Evolutionary conservation across 75 land plant genomes (phyloP), one percentile per base, ranked within the genome.

Genomic region (Pinus albicaulis): DNA sequence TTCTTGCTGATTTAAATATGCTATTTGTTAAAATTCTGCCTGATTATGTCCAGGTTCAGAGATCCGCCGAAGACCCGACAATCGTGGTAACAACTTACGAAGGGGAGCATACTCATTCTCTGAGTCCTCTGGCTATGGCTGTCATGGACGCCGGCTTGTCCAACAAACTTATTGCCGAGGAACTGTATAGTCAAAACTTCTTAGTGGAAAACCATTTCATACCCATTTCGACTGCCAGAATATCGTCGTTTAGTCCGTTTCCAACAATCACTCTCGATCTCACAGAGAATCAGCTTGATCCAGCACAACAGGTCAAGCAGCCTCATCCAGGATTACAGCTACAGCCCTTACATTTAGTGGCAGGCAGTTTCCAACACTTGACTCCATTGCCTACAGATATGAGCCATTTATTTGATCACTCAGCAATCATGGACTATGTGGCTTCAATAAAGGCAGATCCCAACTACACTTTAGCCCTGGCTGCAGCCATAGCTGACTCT

Each of bases 381-480:
- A 11, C 3, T 61, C 12, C 15, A 24, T 8, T 25, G 14, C 25
- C n/a, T n/a, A 60, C 24, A 10, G 11, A 59, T 5, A 22, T 59
- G 8, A 5, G 23, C 6, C 8, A 10, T 8, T 1, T 2, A 48
- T 48, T 48, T 2, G 53, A 48, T 48, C 53, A 48, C 53, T 48
- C 53, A 48, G 0, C 60, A 59, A 17, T 22, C 60, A 59, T 48
- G 53, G 57, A n/a, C 64, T 59, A 44, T 91, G 86, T n/a, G 26
- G 34, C 64, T 6, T 61, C 31, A 3, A 22, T 7, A 10, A 61
- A 24, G 19, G 15, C 2, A 25, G 28, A 61, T 61, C 31, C 28
- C 24, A 61, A 25, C 25, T 61, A 25, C 23, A 61, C 63, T 8
- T 31, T 31, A 24, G 28, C 62, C 11, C 26, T 23, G 26, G 3